Evolutionary conservation across 345 rosid genomes (phyloP).

Genomic region (Brassica incana): DNA sequence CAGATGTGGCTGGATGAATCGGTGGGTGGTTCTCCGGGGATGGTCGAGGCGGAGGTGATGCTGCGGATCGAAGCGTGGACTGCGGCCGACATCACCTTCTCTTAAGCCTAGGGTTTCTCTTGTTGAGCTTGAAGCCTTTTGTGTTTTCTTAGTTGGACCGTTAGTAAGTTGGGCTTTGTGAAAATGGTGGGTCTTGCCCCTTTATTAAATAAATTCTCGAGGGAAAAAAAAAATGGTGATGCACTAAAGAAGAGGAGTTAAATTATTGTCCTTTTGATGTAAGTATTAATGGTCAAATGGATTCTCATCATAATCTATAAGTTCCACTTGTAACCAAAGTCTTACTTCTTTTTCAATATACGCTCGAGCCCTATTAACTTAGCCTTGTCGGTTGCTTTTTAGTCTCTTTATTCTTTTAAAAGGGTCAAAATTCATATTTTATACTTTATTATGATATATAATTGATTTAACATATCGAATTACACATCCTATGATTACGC

Average conservation of each 20-base stretch:
- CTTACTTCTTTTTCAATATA: conserved; percentile 38
- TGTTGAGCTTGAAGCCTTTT: too few relatives aligned
- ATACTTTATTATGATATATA: neutral
- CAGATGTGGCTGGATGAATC: too few relatives aligned
- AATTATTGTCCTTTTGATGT: conserved; percentile 36
- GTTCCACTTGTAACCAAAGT: conserved; percentile 39
- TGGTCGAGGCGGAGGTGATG: too few relatives aligned
- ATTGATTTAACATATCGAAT: conserved; percentile 29
- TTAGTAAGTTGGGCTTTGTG: too few relatives aligned
- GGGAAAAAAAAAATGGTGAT: conserved; percentile 2
- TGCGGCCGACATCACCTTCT: too few relatives aligned
- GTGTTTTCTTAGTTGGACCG: too few relatives aligned
- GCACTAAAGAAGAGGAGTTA: conserved; percentile 29
- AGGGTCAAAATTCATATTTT: neutral
- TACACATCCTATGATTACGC: conserved; percentile 26
- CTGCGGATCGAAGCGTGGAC: too few relatives aligned
- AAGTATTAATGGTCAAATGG: conserved; percentile 30
- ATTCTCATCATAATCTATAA: conserved; percentile 41
- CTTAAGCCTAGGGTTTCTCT: too few relatives aligned
- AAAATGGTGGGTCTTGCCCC: too few relatives aligned
- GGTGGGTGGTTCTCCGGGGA: too few relatives aligned
- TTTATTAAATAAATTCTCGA: too few relatives aligned
- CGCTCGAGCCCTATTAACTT: conserved; percentile 32
- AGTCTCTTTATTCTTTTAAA: neutral
- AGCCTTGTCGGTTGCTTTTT: conserved; percentile 39